These are phyloP conservation scores for Magnusiomyces sp. DNA, from an alignment of 1,139 yeast species.

Conservation along the genomic window DNA sequence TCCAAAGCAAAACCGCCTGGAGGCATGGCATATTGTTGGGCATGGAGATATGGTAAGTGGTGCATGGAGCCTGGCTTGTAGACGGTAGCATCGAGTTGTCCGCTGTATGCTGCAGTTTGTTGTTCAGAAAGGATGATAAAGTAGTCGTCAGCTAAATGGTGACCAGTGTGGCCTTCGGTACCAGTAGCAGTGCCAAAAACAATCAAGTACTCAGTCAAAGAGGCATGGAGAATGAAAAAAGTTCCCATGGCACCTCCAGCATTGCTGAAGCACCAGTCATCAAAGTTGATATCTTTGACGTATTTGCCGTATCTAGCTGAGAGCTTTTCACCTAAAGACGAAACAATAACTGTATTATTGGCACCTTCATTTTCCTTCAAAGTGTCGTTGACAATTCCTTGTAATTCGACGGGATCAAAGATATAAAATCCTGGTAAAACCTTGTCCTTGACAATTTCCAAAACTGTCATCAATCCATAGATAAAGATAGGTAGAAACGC, in stretches of 20 bases:
- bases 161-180: slow-evolving; percentile 93
- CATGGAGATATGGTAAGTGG: slow-evolving; percentile 61
- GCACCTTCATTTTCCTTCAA: slow-evolving; percentile 47
- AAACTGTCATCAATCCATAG: not conserved
- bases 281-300: slow-evolving; percentile 59
- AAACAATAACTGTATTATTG: slow-evolving; percentile 53
- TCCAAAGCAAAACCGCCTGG: slow-evolving; percentile 79
- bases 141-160: slow-evolving; percentile 93
- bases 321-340: slow-evolving; percentile 51
- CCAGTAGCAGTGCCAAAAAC: slow-evolving; percentile 85
- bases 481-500: not conserved
- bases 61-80: slow-evolving; percentile 71
- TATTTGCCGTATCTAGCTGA: slow-evolving; percentile 57
- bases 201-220: slow-evolving; percentile 86
- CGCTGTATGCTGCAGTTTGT: slow-evolving; percentile 63
- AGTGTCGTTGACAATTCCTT: slow-evolving; percentile 40
- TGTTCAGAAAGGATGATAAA: slow-evolving; percentile 80
- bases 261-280: slow-evolving; percentile 92
- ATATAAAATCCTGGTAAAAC: slow-evolving; percentile 53
- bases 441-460: slow-evolving; percentile 16
- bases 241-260: slow-evolving; percentile 99
- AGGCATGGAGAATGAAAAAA: slow-evolving; percentile 91
- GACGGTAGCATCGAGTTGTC: slow-evolving; percentile 51
- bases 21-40: slow-evolving; percentile 83
- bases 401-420: slow-evolving; percentile 45